These are phyloP conservation scores for Ceratocystis cubensis DNA, from an alignment of 2,329 filamentous ascomycete species.

Conservation along the genomic window DNA sequence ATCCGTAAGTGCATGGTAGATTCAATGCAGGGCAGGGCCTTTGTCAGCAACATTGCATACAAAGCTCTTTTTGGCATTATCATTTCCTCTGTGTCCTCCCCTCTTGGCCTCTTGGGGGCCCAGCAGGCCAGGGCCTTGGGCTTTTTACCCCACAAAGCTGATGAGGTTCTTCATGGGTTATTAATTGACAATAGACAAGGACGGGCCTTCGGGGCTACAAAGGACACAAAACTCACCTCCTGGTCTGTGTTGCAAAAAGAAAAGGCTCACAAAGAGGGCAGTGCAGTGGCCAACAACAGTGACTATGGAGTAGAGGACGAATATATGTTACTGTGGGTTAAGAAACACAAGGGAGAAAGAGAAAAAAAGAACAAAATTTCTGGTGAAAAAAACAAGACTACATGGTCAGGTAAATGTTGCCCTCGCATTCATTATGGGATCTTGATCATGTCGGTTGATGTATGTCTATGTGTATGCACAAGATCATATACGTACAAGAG, in stretches of 20 bases:
- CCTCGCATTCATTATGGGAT: not conserved
- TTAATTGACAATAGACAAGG: not conserved
- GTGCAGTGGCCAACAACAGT: conserved; percentile 8
- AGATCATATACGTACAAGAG: not conserved
- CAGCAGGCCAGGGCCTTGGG: not conserved
- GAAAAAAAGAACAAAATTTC: not conserved
- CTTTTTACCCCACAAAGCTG: conserved; percentile 4
- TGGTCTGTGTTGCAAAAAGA: not conserved
- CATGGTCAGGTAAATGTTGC: not conserved
- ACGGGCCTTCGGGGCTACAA: not conserved
- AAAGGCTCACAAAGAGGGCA: not conserved
- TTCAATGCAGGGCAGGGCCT: too few species aligned
- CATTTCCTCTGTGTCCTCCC: not conserved
- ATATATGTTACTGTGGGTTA: not conserved
- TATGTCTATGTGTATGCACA: not conserved
- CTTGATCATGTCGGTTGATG: not conserved
- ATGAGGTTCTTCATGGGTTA: not conserved
- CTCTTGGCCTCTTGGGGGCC: too few species aligned
- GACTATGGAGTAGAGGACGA: not conserved
- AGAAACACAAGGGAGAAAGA: not conserved
- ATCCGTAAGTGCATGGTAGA: too few species aligned
- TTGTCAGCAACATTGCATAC: not conserved
- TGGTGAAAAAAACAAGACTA: too few species aligned
- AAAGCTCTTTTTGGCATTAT: not conserved
- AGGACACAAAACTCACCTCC: not conserved